A percentile compares a stretch with the other conserved stretches of the same genome.
Conservation (phyloP, 164 flowering plant genomes). For the Warburgia ugandensis region DNA sequence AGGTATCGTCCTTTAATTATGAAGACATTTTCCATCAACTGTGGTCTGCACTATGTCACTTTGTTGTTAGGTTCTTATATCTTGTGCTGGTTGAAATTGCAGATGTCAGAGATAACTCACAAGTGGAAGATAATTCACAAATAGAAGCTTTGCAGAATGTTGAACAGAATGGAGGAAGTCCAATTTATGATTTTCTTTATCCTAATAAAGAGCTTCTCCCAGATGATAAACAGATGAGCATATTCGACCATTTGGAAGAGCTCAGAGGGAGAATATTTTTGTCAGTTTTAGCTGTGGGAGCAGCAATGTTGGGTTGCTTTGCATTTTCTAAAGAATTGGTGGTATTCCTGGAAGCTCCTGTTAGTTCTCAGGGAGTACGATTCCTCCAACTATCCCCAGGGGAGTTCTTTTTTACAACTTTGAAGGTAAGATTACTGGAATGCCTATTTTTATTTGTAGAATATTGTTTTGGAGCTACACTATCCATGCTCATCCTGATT, state of each 20-base stretch:
- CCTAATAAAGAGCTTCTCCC: constrained; percentile 90
- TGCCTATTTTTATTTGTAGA: background rate
- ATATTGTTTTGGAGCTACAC: background rate
- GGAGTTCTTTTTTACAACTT: constrained; percentile 93
- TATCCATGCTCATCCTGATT: no score
- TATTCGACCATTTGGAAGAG: constrained; percentile 96
- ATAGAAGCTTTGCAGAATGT: constrained; percentile 24
- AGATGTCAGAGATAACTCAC: constrained; percentile 13
- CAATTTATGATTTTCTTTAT: constrained; percentile 69
- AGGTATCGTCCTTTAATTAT: no score
- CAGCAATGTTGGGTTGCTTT: constrained; percentile 83
- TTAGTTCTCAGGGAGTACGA: constrained; percentile 69
- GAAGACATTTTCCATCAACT: no score
- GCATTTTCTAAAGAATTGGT: constrained; percentile 82
- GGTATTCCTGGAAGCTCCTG: constrained; percentile 77
- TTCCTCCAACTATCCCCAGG: constrained; percentile 95
- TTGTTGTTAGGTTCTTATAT: no score
- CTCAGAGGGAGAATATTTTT: constrained; percentile 76
- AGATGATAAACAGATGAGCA: constrained; percentile 88
- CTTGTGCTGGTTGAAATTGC: background rate
- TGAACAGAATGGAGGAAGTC: constrained; percentile 29
- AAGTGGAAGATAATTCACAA: constrained; percentile 21
- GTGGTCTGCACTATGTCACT: no score
- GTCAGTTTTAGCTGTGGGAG: constrained; percentile 93
- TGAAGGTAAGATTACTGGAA: constrained; percentile 48